Percentiles rank a stretch among this genome's conserved stretches.
Conservation (phyloP, 768 basidiomycete genomes). For the Coprinopsis cinerea region DNA sequence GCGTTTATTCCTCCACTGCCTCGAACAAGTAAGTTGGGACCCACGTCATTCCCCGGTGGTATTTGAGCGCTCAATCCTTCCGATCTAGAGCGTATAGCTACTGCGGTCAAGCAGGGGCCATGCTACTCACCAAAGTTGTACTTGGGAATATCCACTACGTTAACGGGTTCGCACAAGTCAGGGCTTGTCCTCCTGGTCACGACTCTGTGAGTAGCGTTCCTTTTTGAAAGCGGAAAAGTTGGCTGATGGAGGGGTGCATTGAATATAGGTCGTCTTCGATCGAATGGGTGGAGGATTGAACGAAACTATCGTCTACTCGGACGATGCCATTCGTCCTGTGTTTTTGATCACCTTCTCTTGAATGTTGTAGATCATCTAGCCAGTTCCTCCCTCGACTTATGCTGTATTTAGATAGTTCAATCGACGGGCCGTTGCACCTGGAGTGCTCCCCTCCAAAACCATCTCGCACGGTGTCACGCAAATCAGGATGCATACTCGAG, state of each 20-base stretch:
- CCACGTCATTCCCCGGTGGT: neutral
- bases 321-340: slow-evolving; percentile 9
- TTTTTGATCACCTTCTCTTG: slow-evolving; percentile 5
- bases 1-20: slow-evolving; percentile 19
- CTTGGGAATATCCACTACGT: slow-evolving; percentile 21
- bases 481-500: too few species aligned
- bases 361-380: too few species aligned
- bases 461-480: too few species aligned
- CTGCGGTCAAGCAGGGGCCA: slow-evolving; percentile 15
- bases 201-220: slow-evolving; percentile 20
- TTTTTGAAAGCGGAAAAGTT: neutral
- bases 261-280: slow-evolving; percentile 7
- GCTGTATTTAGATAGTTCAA: too few species aligned
- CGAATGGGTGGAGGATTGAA: neutral
- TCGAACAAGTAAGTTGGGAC: slow-evolving; percentile 26
- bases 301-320: slow-evolving; percentile 8
- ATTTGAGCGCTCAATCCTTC: neutral
- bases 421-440: too few species aligned
- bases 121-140: slow-evolving; percentile 26
- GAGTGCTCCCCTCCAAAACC: too few species aligned
- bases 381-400: too few species aligned
- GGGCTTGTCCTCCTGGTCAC: slow-evolving; percentile 21
- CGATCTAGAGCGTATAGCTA: slow-evolving; percentile 20
- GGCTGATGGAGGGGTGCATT: neutral
- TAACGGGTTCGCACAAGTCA: slow-evolving; percentile 17